Evolutionary conservation across 2,329 filamentous ascomycete genomes (phyloP), one percentile per base, ranked within the genome.

Genomic region (Botrytis cinerea): DNA sequence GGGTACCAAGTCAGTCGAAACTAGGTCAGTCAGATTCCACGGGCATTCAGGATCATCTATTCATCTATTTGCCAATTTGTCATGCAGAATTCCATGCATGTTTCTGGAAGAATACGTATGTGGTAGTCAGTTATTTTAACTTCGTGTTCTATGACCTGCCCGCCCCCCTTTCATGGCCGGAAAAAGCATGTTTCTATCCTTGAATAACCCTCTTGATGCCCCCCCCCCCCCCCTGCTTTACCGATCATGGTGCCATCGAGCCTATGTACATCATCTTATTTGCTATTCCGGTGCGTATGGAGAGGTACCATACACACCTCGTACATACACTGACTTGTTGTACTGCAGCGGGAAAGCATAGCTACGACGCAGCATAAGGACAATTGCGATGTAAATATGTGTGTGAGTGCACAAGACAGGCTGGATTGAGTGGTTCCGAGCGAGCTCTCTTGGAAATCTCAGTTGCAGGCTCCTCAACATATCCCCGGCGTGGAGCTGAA

Each of bases 101-200:
- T 72, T 67, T 72, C 70, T 72, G 63, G 70, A 72, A 72, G 61
- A 57, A 66, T 60, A 60, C 67, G 46, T 72, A 57, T 57, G 51
- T 57, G 51, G 28, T 57, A 46, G 8, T 45, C n/a, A 66, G 62
- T 67, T 72, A 72, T 67, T 57, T 67, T 72, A 67, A 59, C 70
- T 71, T 72, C 70, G 61, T 72, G 61, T 72, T 72, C 61, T 72
- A 66, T 59, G 40, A 72, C 46, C 70, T 28, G 14, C 51, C 51
- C 14, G 25, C n/a, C 51, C 51, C 51, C n/a, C 48, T 60, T 71
- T 71, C 69, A 71, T 54, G 18, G 61, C 46, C 57, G 43, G 22
- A 72, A 43, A 63, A 67, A 66, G 46, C 46, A 66, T 66, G 38
- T 46, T 59, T 35, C 25, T 38, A 66, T 67, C 60, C 61, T 67